Conservation (phyloP, 148 eudicot species). For the Gaultheria prostrata region DNA sequence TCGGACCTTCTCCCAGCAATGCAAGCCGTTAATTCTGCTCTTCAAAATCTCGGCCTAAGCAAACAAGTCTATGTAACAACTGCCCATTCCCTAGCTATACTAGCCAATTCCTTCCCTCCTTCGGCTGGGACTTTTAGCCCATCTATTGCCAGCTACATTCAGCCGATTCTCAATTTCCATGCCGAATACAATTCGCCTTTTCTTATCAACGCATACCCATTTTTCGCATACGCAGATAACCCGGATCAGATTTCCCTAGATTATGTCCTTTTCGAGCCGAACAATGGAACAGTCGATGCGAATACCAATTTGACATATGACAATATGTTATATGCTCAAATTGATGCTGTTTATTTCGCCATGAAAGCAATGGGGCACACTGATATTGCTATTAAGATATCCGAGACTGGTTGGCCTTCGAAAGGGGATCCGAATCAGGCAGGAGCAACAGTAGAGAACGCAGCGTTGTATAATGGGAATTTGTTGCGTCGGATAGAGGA, state of each 20-base stretch:
- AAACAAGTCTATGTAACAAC: constrained; percentile 60
- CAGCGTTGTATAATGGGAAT: constrained; percentile 72
- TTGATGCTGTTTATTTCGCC: constrained; percentile 84
- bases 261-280: constrained; percentile 68
- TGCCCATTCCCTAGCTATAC: constrained; percentile 68
- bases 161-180: constrained; percentile 68
- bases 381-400: constrained; percentile 49
- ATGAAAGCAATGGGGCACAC: constrained; percentile 65
- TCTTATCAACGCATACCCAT: constrained; percentile 77
- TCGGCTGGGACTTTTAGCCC: constrained; percentile 64
- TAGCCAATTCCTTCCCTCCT: constrained; percentile 68
- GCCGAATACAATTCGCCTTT: constrained; percentile 57
- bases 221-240: constrained; percentile 67
- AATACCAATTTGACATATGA: constrained; percentile 60
- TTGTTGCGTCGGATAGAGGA: constrained; percentile 50
- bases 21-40: constrained; percentile 55
- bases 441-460: constrained; percentile 74
- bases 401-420: constrained; percentile 96
- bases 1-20: constrained; percentile 68
- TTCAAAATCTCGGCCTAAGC: constrained; percentile 45
- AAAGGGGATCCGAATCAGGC: constrained; percentile 68
- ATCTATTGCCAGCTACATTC: constrained; percentile 51
- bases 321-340: constrained; percentile 87
- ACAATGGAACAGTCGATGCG: constrained; percentile 54
- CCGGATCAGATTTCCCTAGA: constrained; percentile 51